These are phyloP conservation scores for Lotmaria passim DNA, from an alignment of 208 protist genomes.

Conservation along the genomic window DNA sequence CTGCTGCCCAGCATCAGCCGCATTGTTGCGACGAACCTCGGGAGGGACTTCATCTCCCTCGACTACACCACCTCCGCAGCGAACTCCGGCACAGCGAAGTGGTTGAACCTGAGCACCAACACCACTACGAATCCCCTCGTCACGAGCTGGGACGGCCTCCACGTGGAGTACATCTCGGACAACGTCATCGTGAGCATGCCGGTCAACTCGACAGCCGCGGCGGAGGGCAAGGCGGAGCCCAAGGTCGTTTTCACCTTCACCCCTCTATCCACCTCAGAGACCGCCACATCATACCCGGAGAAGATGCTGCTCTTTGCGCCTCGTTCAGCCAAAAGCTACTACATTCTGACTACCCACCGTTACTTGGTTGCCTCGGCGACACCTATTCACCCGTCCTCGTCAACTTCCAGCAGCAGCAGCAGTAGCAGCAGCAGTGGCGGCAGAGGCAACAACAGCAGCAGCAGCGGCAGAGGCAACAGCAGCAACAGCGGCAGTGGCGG, in stretches of 20 bases:
- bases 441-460: neutral
- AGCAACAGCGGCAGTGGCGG: neutral
- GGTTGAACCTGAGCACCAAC: conserved; percentile 12
- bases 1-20: conserved; percentile 13
- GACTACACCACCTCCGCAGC: conserved; percentile 5
- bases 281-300: neutral
- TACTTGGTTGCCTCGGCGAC: conserved; percentile 27
- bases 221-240: neutral
- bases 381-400: conserved; percentile 9
- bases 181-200: conserved; percentile 10
- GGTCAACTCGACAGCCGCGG: conserved; percentile 12
- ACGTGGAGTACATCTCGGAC: conserved; percentile 21
- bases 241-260: conserved; percentile 15
- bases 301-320: conserved; percentile 20
- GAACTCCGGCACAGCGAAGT: conserved; percentile 5
- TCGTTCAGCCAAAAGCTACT: conserved; percentile 28
- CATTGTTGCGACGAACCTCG: conserved; percentile 15
- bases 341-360: conserved; percentile 19
- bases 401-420: conserved; percentile 11
- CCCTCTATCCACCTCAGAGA: neutral
- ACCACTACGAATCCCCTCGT: conserved; percentile 3
- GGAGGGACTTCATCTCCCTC: conserved; percentile 8
- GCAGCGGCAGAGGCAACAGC: neutral
- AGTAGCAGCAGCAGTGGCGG: no score
- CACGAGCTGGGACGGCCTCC: conserved; percentile 14